phyloP scores from a whole-genome alignment of 257 asterid species.

The Solanum ossicruentum region DNA sequence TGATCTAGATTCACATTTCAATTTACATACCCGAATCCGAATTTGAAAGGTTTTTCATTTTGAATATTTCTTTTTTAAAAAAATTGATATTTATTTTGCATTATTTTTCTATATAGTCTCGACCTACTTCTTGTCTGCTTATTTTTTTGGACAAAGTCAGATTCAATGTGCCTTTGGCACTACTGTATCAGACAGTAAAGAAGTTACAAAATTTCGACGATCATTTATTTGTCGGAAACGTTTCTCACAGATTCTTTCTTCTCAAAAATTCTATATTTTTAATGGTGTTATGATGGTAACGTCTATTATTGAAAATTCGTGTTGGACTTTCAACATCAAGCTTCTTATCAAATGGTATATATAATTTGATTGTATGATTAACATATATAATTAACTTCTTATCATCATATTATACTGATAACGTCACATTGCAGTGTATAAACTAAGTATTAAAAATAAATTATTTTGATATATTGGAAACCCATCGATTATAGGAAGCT shows the following conservation, averaged over 20 bases:
- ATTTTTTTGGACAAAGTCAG: not conserved
- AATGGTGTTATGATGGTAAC: not conserved
- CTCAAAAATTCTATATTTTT: not conserved
- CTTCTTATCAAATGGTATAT: not conserved
- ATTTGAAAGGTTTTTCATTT: not conserved
- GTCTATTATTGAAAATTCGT: not conserved
- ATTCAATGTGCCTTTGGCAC: not conserved
- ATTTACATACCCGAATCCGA: not conserved
- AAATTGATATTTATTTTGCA: not conserved
- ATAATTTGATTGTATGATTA: not conserved
- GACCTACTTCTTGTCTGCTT: not conserved
- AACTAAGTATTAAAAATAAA: not conserved
- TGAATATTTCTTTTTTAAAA: not conserved
- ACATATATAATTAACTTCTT: not conserved
- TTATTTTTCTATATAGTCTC: not conserved
- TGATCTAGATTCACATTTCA: not conserved
- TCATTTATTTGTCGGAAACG: not conserved
- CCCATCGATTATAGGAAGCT: not conserved
- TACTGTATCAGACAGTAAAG: not conserved
- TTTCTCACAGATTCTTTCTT: not conserved
- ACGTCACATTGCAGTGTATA: not conserved
- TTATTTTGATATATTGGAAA: not conserved
- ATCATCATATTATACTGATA: not conserved
- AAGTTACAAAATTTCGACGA: not conserved
- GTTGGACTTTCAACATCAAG: not conserved